Evolutionary conservation across 352 stramenopile genomes (phyloP).

Genomic region (Pythium dissotocum): DNA sequence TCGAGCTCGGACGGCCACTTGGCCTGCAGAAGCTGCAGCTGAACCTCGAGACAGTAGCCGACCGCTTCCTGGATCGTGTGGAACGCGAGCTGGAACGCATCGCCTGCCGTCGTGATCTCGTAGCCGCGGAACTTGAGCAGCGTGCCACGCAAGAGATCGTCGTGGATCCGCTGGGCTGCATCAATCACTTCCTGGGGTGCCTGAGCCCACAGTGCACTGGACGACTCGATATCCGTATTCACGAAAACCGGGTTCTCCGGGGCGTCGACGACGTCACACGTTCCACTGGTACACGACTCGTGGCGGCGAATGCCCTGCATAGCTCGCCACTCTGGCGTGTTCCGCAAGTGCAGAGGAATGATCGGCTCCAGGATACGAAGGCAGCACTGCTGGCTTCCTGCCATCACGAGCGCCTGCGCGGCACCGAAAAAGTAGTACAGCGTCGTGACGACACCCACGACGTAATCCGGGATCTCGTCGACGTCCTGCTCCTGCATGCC

Average conservation of each 20-base stretch:
- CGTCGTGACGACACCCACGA: slow-evolving; percentile 56
- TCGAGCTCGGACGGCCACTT: slow-evolving; percentile 68
- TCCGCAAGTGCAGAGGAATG: slow-evolving; percentile 52
- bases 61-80: slow-evolving; percentile 62
- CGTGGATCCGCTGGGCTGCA: slow-evolving; percentile 56
- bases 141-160: slow-evolving; percentile 55
- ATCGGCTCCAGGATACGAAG: slow-evolving; percentile 51
- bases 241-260: slow-evolving; percentile 65
- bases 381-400: slow-evolving; percentile 63
- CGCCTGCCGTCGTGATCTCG: slow-evolving; percentile 75
- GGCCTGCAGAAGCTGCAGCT: slow-evolving; percentile 51
- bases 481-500: slow-evolving; percentile 39
- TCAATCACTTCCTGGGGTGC: slow-evolving; percentile 57
- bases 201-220: slow-evolving; percentile 68
- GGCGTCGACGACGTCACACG: slow-evolving; percentile 35
- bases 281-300: slow-evolving; percentile 32
- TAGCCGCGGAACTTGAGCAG: slow-evolving; percentile 62
- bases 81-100: slow-evolving; percentile 78
- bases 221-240: slow-evolving; percentile 78
- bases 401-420: slow-evolving; percentile 65
- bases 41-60: slow-evolving; percentile 66
- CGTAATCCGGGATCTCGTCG: slow-evolving; percentile 52
- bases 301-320: slow-evolving; percentile 24
- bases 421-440: slow-evolving; percentile 69
- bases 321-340: slow-evolving; percentile 47